Evolutionary conservation across 352 stramenopile species (phyloP), one percentile per base, ranked within the genome.

Genomic region (Globisporangium lucens): DNA sequence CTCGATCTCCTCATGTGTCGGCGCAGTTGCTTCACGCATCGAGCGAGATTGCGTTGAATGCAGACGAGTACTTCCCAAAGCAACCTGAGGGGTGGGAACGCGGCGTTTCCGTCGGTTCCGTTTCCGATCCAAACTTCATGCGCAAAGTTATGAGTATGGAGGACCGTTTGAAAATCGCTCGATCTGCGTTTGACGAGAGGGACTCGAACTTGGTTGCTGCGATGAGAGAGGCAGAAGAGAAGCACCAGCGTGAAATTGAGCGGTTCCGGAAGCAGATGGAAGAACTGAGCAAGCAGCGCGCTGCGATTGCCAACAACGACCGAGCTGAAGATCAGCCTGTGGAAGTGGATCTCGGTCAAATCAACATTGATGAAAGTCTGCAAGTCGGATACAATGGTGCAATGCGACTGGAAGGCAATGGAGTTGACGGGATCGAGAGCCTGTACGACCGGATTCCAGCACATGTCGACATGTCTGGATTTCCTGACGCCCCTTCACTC

Each of bases 231-330:
- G 85, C 92, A 71, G 82, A 93, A 61, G 85, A 93, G 52, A 92
- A 93, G 49, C 87, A 95, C 55, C 76, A 93, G 66, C 83, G 83
- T 47, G 87, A 95, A 74, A 87, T 95, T 51, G 85, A 93, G 69
- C 82, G 83, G 0, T 93, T 93, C 43, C 77, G 83, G 24, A 85
- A 87, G 66, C 91, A 93, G 60, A 93, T 95, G 82, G 81, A 93
- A 61, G 83, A 95, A 58, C 82, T 95, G 55, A 85, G 92, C 67
- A 88, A 91, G 60, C 86, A 93, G 56, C 78, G 85, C 41, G 81
- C 82, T 29, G 85, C 83, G 24, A 89, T 89, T 33, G 82, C 83
- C 12, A 55, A 30, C 52, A 38, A 53, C 46, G 49, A 70, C 22
- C 12, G 36, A 36, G 67, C 79, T 58, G 79, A 84, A 0, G 74